Evolutionary conservation across 1,139 yeast species (phyloP).

Genomic region (Lodderomyces margitis): DNA sequence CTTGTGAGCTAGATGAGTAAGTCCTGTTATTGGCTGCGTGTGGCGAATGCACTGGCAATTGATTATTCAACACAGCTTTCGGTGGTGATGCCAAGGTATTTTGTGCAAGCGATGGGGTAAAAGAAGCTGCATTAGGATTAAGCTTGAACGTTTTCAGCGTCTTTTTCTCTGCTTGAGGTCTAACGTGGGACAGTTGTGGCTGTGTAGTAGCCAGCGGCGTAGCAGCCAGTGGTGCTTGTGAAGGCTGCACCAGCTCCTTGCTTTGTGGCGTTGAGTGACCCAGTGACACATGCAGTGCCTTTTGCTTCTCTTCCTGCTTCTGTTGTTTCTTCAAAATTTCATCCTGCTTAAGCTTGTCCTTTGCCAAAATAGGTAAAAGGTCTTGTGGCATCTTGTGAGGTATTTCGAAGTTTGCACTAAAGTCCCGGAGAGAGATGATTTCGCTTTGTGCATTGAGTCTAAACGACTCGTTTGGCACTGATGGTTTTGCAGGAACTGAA

Average conservation of each 20-base stretch:
- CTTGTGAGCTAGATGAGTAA: conserved; percentile 21
- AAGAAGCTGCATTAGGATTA: conserved; percentile 69
- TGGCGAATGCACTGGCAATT: conserved; percentile 37
- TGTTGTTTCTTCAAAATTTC: conserved; percentile 46
- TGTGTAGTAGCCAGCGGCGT: not conserved
- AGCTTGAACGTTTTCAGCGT: conserved; percentile 67
- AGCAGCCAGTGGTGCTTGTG: conserved; percentile 11
- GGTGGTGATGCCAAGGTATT: conserved; percentile 30
- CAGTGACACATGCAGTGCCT: not conserved
- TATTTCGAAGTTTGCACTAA: conserved; percentile 79
- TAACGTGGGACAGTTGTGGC: not conserved
- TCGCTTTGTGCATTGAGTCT: conserved; percentile 60
- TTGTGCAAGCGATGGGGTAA: conserved; percentile 52
- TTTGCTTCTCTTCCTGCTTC: conserved; percentile 16
- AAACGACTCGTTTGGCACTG: conserved; percentile 36
- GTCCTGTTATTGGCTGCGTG: conserved; percentile 33
- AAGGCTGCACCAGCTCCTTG: not conserved
- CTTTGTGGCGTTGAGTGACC: too few relatives aligned
- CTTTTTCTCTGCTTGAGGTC: conserved; percentile 38
- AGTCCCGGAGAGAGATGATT: conserved; percentile 77
- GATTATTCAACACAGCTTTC: conserved; percentile 21
- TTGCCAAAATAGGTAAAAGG: conserved; percentile 69
- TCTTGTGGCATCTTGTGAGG: conserved; percentile 75
- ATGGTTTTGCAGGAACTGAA: conserved; percentile 38
- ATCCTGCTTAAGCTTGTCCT: conserved; percentile 63